Evolutionary conservation across 192 early-diverging fungal species (phyloP).

Genomic region (Coemansia sp.): DNA sequence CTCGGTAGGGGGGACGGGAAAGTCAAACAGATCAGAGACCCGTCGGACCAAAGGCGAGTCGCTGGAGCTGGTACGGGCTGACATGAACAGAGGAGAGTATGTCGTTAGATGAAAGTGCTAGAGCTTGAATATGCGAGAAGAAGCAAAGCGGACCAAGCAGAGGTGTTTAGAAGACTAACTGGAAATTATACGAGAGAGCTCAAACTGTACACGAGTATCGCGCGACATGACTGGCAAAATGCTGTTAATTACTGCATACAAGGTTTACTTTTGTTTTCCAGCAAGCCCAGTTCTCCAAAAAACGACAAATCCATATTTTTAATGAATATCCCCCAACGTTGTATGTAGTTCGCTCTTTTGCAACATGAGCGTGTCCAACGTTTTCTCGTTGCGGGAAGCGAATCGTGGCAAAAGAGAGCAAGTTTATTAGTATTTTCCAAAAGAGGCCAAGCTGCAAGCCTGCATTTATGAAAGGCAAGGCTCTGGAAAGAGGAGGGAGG

Average conservation of each 20-base stretch:
- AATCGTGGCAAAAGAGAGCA: neutral
- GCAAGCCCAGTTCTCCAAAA: too few relatives aligned
- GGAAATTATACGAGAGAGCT: too few relatives aligned
- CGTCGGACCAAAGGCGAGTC: neutral
- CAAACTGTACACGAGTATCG: neutral
- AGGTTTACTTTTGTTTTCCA: too few relatives aligned
- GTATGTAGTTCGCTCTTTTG: neutral
- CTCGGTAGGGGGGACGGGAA: conserved; percentile 29
- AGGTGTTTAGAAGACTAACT: too few relatives aligned
- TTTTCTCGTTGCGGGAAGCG: neutral
- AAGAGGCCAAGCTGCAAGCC: neutral
- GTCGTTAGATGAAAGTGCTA: too few relatives aligned
- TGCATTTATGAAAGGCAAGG: neutral
- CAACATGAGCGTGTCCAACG: neutral
- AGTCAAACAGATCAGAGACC: conserved; percentile 22
- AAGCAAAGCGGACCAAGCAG: too few relatives aligned
- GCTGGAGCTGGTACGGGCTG: neutral
- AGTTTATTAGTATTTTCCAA: neutral
- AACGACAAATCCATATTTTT: too few relatives aligned
- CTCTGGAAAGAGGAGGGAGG: neutral
- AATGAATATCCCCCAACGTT: too few relatives aligned
- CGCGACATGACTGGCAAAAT: neutral
- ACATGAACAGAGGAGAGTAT: neutral
- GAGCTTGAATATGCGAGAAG: too few relatives aligned
- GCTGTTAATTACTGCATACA: too few relatives aligned